Conservation (phyloP, 169 alveolate genomes). For the Ichthyophthirius multifiliis region DNA sequence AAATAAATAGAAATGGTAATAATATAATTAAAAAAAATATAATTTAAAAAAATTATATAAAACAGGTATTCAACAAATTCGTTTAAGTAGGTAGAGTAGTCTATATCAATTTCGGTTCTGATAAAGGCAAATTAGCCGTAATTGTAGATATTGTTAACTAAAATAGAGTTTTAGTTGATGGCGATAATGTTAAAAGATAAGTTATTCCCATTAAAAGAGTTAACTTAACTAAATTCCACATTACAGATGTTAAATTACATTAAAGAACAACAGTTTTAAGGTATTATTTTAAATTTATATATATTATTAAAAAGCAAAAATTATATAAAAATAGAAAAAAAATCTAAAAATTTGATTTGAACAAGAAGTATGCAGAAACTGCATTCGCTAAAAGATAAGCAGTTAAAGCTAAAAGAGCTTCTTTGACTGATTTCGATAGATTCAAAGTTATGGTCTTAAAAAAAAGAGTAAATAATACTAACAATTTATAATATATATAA, state of each 20-base stretch:
- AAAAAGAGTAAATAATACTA: conserved; percentile 50
- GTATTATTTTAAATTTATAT: conserved; percentile 16
- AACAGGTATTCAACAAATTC: conserved; percentile 59
- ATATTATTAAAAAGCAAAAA: background rate
- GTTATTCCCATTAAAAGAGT: conserved; percentile 74
- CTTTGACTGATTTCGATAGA: conserved; percentile 70
- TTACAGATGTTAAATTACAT: conserved; percentile 47
- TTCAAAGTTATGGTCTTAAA: conserved; percentile 67
- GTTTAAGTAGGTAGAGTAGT: conserved; percentile 82
- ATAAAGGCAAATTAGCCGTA: conserved; percentile 68
- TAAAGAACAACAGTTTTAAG: conserved; percentile 54
- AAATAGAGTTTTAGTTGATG: conserved; percentile 73
- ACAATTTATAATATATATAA: background rate
- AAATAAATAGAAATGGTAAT: too few relatives aligned
- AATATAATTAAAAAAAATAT: too few relatives aligned
- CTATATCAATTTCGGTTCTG: conserved; percentile 70
- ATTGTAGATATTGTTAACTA: conserved; percentile 75
- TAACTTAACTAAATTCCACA: conserved; percentile 60
- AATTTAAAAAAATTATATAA: too few relatives aligned
- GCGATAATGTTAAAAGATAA: conserved; percentile 68
- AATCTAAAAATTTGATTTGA: conserved; percentile 38
- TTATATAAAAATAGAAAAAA: conserved; percentile 26
- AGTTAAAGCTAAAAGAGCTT: conserved; percentile 59
- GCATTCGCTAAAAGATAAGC: conserved; percentile 55
- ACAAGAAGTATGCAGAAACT: conserved; percentile 51